phyloP scores from a whole-genome alignment of 2,329 filamentous ascomycete genomes.

The Endoconidiophora polonica region DNA sequence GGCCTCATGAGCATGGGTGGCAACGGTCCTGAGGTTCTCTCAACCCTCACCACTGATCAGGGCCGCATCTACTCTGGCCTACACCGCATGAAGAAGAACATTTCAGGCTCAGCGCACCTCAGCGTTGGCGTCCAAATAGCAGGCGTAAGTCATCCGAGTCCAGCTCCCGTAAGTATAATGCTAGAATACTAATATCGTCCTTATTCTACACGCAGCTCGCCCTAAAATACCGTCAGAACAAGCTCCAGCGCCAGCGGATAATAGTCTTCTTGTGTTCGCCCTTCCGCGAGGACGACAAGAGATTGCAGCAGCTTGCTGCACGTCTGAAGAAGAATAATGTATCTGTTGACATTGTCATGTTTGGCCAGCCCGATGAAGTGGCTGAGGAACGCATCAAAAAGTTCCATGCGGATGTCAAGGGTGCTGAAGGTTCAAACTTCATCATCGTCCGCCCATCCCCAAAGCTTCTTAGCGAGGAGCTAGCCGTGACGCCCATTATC shows the following conservation, averaged over 20 bases:
- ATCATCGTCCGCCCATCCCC: slow-evolving; percentile 81
- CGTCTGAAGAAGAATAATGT: slow-evolving; percentile 99
- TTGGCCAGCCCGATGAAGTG: slow-evolving; percentile 83
- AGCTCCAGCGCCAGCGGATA: slow-evolving; percentile 89
- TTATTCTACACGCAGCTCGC: slow-evolving; percentile 48
- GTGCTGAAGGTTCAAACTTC: slow-evolving; percentile 77
- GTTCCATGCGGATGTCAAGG: slow-evolving; percentile 87
- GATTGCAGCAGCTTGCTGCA: slow-evolving; percentile 75
- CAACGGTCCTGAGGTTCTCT: slow-evolving; percentile 90
- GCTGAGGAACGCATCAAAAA: slow-evolving; percentile 81
- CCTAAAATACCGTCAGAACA: slow-evolving; percentile 95
- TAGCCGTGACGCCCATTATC: slow-evolving; percentile 77
- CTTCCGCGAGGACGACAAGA: slow-evolving; percentile 76
- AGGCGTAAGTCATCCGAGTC: slow-evolving; percentile 42
- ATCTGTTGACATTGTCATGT: slow-evolving; percentile 84
- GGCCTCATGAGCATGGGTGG: slow-evolving; percentile 98
- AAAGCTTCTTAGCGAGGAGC: slow-evolving; percentile 80
- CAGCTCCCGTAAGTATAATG: not conserved
- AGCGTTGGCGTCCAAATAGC: slow-evolving; percentile 92
- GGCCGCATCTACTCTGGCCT: slow-evolving; percentile 88
- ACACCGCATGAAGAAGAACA: slow-evolving; percentile 79
- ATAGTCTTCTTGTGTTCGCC: slow-evolving; percentile 94
- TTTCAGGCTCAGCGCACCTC: slow-evolving; percentile 73
- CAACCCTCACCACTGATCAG: slow-evolving; percentile 88
- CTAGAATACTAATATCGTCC: slow-evolving; percentile 14